Conservation (phyloP, 441 rosid genomes). For the Erodium moschatum region DNA sequence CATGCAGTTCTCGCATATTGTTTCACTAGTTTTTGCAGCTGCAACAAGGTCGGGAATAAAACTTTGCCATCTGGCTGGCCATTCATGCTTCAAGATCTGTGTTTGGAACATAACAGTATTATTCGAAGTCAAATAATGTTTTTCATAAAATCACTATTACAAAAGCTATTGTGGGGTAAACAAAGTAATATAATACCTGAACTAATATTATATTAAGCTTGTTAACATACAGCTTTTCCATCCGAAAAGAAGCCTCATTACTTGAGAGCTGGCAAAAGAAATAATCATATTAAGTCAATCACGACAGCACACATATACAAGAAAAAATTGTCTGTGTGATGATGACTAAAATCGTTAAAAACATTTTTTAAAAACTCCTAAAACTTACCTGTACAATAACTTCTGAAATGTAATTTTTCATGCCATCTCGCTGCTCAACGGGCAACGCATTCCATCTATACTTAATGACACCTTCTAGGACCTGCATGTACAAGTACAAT, state of each 20-base stretch:
- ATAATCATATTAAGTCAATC: not conserved
- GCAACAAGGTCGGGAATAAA: slow-evolving; percentile 99
- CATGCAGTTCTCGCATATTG: slow-evolving; percentile 99
- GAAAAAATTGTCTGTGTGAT: too few relatives aligned
- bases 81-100: slow-evolving; percentile 97
- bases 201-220: slow-evolving; percentile 90
- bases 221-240: slow-evolving; percentile 88
- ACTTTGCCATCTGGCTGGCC: slow-evolving; percentile 98
- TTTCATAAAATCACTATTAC: not conserved
- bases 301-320: not conserved
- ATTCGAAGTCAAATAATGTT: not conserved
- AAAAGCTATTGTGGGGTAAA: not conserved
- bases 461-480: slow-evolving; percentile 95
- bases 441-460: slow-evolving; percentile 99
- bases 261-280: slow-evolving; percentile 63
- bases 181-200: slow-evolving; percentile 60
- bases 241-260: slow-evolving; percentile 73
- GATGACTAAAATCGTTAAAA: too few relatives aligned
- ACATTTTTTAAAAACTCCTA: too few relatives aligned
- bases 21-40: slow-evolving; percentile 99
- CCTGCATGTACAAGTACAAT: slow-evolving; percentile 38
- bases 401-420: slow-evolving; percentile 98
- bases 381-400: slow-evolving; percentile 85
- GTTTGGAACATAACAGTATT: slow-evolving; percentile 10
- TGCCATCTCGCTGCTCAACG: slow-evolving; percentile 94